A percentile compares a stretch with the other conserved stretches of the same genome.
Conservation (phyloP, 2,329 filamentous ascomycete species). For the Botryotinia calthae region DNA sequence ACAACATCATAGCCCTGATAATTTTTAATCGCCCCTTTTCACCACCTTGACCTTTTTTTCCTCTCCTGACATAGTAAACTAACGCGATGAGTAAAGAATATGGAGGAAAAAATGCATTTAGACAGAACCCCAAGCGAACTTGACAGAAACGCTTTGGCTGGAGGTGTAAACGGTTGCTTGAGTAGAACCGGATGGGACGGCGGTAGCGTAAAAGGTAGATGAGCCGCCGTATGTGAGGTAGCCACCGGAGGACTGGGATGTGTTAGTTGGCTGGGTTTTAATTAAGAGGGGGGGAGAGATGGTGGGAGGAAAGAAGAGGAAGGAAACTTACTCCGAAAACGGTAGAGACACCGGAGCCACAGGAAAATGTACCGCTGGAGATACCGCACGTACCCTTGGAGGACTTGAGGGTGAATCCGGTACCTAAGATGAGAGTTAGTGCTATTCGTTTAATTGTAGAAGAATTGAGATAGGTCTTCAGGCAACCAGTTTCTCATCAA, state of each 20-base stretch:
- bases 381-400: slow-evolving; percentile 60
- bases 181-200: slow-evolving; percentile 36
- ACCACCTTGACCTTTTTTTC: background rate
- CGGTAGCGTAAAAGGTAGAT: slow-evolving; percentile 38
- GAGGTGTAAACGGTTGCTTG: slow-evolving; percentile 37
- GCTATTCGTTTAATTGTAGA: background rate
- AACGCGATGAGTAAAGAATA: background rate
- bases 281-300: background rate
- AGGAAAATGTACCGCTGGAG: slow-evolving; percentile 52
- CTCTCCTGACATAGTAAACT: background rate
- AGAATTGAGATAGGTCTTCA: background rate
- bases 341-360: slow-evolving; percentile 48
- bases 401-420: slow-evolving; percentile 49
- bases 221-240: slow-evolving; percentile 34
- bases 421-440: slow-evolving; percentile 25
- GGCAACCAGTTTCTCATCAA: background rate
- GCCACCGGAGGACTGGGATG: slow-evolving; percentile 22
- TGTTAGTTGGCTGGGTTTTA: background rate
- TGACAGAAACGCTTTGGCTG: slow-evolving; percentile 34
- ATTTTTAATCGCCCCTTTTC: background rate
- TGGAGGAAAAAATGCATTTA: background rate
- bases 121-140: slow-evolving; percentile 36
- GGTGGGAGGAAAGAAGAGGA: background rate
- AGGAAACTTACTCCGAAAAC: slow-evolving; percentile 38
- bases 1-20: background rate